Conservation (phyloP, 2,329 filamentous ascomycete genomes). For the Rachicladosporium sp. region DNA sequence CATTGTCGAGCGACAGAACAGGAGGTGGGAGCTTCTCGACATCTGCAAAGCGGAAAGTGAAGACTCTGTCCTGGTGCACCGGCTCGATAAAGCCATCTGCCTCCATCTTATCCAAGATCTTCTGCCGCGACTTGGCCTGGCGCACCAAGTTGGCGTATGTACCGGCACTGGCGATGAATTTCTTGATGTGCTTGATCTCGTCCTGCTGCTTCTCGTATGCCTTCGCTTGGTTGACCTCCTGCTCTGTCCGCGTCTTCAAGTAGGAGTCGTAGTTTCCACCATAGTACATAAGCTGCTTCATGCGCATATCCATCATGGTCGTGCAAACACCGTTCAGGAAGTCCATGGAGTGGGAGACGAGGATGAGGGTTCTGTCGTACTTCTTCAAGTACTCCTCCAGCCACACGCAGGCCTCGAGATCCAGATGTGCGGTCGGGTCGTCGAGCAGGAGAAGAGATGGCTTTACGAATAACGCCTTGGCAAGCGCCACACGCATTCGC, state of each 20-base stretch:
- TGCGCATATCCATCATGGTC: conserved; percentile 97
- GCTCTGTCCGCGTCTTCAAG: conserved; percentile 83
- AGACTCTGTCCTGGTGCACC: conserved; percentile 71
- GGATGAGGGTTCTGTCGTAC: conserved; percentile 92
- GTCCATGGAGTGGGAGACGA: conserved; percentile 96
- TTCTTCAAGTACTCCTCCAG: conserved; percentile 99
- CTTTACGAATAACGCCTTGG: conserved; percentile 96
- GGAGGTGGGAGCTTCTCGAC: conserved; percentile 98
- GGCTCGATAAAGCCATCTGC: conserved; percentile 96
- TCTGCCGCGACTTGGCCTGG: conserved; percentile 97
- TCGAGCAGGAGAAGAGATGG: conserved; percentile 90
- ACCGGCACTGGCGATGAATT: conserved; percentile 99
- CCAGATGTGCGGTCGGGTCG: conserved; percentile 97
- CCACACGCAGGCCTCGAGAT: conserved; percentile 99
- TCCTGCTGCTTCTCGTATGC: conserved; percentile 98
- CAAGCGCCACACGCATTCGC: conserved; percentile 98
- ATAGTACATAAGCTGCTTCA: conserved; percentile 84
- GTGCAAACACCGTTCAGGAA: conserved; percentile 98
- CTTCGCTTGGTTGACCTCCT: conserved; percentile 98
- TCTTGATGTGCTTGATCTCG: conserved; percentile 98
- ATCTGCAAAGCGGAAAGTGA: conserved; percentile 96
- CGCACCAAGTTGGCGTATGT: conserved; percentile 98
- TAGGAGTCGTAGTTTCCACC: conserved; percentile 99
- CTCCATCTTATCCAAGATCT: conserved; percentile 99
- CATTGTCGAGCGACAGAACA: conserved; percentile 89